phyloP scores from a whole-genome alignment of 2,329 filamentous ascomycete genomes.

The Colletotrichum viniferum region DNA sequence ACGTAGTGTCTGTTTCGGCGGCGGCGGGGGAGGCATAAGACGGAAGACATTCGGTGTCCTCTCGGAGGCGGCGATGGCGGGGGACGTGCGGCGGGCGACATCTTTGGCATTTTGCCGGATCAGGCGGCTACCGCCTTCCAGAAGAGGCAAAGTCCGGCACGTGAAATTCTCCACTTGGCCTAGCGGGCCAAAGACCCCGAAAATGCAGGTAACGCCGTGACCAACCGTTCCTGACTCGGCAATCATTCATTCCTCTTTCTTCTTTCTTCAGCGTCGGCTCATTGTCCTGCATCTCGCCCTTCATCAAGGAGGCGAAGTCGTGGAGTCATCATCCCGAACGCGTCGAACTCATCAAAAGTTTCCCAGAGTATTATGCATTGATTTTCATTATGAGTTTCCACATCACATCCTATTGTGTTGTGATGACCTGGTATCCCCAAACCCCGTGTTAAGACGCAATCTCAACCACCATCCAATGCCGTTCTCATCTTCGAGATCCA shows the following conservation, averaged over 20 bases:
- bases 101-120: conserved; percentile 4
- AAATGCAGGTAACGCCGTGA: neutral
- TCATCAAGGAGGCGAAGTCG: neutral
- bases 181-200: conserved; percentile 1
- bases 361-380: neutral
- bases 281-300: neutral
- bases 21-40: neutral
- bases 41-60: conserved; percentile 10
- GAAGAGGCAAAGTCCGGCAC: neutral
- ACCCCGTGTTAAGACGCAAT: neutral
- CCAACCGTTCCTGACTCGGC: neutral
- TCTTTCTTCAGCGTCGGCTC: neutral
- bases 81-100: neutral
- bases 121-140: neutral
- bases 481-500: neutral
- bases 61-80: conserved; percentile 16
- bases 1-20: neutral
- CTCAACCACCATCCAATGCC: neutral
- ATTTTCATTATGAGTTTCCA: neutral
- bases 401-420: neutral
- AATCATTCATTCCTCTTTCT: neutral
- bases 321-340: neutral
- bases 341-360: neutral
- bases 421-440: neutral
- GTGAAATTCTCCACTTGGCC: neutral